Conservation (phyloP, 495 filamentous ascomycete species). For the Neurospora sp. region DNA sequence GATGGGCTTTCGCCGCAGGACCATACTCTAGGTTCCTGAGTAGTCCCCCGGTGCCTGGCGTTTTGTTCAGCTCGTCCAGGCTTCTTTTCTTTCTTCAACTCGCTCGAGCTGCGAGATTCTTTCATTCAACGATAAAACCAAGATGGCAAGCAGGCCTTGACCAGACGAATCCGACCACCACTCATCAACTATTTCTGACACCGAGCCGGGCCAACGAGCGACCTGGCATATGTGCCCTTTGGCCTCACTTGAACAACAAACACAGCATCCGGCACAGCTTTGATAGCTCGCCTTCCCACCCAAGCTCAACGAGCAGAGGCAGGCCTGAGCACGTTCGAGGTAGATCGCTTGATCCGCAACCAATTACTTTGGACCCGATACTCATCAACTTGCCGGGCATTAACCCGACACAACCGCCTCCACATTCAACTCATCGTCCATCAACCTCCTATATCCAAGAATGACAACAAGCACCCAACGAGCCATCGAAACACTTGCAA, state of each 20-base stretch:
- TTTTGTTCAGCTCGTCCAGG: neutral
- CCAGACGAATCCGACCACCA: neutral
- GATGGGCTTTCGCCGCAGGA: neutral
- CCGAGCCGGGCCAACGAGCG: neutral
- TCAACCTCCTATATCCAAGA: neutral
- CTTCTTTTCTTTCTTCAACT: neutral
- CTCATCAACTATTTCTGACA: neutral
- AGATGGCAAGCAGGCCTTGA: neutral
- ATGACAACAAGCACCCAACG: neutral
- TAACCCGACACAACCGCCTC: no score
- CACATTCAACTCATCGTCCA: no score
- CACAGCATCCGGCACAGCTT: conserved; percentile 9
- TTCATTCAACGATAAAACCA: neutral
- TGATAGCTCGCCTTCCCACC: conserved; percentile 30
- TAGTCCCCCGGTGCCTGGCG: neutral
- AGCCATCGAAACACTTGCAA: neutral
- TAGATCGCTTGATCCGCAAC: conserved; percentile 18
- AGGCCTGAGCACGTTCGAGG: conserved; percentile 25
- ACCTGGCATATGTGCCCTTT: neutral
- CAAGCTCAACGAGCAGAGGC: conserved; percentile 31
- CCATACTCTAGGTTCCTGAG: neutral
- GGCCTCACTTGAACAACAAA: neutral
- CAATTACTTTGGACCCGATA: no score
- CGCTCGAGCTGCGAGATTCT: neutral
- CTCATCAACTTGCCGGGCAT: no score